Base-by-base conservation (phyloP, 2,329 filamentous ascomycete genomes). In the Ilyonectria mors-panacis region DNA sequence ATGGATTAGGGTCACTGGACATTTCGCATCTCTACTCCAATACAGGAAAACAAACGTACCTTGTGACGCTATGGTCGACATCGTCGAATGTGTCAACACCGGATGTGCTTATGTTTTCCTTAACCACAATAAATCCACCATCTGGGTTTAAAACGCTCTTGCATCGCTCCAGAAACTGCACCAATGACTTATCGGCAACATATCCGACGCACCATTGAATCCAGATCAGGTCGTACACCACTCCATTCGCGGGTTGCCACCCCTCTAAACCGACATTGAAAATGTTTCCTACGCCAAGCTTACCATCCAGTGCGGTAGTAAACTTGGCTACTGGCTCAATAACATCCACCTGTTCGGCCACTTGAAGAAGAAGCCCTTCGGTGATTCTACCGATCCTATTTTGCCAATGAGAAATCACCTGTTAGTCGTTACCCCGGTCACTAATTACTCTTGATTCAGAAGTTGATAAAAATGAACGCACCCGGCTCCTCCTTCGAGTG, bases 131-230 rank as follows among this genome's bases (percentile, higher is more conserved):
- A 7, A 82, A 10, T 30, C 47, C 47, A 0, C 72, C 74, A 0
- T 76, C 76, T 1, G 76, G 75, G 1, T 65, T 65, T 3, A 84
- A 57, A 0, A 67, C 84, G 0, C 79, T 73, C 54, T 85, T 86
- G 77, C 93, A 93, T 28, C 88, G 85, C 63, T 82, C 73, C 17
- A 98, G 80, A 75, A 91, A 97, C 2, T 82, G 82, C 1, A 92
- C 84, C 4, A 98, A 78, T 78, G 97, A 90, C 8, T 80, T 81
- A 77, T 97, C 94, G 0, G 88, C 94, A 61, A 97, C 83, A 79
- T 98, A 92, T 26, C 93, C 92, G 8, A 95, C 81, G 79, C 94
- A 98, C 94, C 95, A 97, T 80, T 98, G 95, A 59, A 89, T 92
- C 93, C 94, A 97, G 67, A 98, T 90, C 51, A 97, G 79, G 77